Percentiles rank a stretch among this genome's conserved stretches.
Evolutionary conservation across 2,329 filamentous ascomycete species (phyloP).

Genomic region (Knoxdaviesia proteae): DNA sequence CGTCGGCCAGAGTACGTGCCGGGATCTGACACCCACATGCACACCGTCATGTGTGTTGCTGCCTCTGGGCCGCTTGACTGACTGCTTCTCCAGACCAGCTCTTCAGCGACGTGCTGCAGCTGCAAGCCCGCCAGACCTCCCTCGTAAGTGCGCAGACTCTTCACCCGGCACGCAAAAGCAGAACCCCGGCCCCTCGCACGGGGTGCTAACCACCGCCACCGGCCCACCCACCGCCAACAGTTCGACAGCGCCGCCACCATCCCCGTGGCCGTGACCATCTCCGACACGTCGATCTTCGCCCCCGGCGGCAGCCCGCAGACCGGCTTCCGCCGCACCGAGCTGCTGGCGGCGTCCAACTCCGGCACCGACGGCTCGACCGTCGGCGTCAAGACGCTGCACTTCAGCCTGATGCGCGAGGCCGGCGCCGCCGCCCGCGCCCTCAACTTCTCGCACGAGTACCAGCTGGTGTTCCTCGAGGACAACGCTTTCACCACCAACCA

Average conservation of each 20-base stretch:
- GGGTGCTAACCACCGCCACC: not conserved
- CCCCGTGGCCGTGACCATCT: constrained; percentile 32
- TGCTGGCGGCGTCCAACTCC: constrained; percentile 27
- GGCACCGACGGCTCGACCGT: constrained; percentile 27
- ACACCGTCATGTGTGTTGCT: not conserved
- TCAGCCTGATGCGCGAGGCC: constrained; percentile 31
- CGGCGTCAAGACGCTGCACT: constrained; percentile 41
- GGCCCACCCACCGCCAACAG: constrained; percentile 7
- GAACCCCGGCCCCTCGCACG: constrained; percentile 5
- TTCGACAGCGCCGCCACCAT: constrained; percentile 21
- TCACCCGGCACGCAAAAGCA: constrained; percentile 1
- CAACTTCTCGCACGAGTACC: constrained; percentile 40
- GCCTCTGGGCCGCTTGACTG: too few species aligned
- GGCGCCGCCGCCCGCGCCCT: constrained; percentile 18
- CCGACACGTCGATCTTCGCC: constrained; percentile 38
- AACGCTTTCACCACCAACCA: constrained; percentile 27
- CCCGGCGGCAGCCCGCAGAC: constrained; percentile 25
- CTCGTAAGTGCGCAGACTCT: constrained; percentile 12
- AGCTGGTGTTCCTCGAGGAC: constrained; percentile 29
- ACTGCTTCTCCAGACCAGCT: constrained; percentile 16
- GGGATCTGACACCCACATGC: not conserved
- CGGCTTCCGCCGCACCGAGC: constrained; percentile 39
- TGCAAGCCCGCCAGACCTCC: constrained; percentile 19
- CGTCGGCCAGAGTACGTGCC: constrained; percentile 21
- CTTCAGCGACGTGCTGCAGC: constrained; percentile 27